Percentiles rank a stretch among this genome's conserved stretches.
Evolutionary conservation across 208 protist species (phyloP).

Genomic region (Trypanosomatidae sp.): DNA sequence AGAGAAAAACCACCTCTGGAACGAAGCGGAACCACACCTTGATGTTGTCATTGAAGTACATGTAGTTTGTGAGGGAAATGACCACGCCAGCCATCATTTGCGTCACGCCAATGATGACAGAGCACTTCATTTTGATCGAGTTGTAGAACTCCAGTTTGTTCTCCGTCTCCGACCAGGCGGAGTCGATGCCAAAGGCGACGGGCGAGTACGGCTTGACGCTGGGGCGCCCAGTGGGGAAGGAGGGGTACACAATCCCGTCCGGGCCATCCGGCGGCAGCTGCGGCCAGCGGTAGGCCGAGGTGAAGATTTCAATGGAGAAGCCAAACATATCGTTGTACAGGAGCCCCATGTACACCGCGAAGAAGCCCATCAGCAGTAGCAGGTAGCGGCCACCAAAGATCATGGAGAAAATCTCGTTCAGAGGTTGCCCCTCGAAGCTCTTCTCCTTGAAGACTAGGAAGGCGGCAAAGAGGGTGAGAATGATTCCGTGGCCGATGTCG

Average conservation of each 20-base stretch:
- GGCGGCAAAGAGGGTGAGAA: slow-evolving; percentile 84
- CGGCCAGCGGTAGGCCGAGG: slow-evolving; percentile 68
- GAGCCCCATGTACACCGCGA: slow-evolving; percentile 96
- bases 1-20: slow-evolving; percentile 96
- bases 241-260: slow-evolving; percentile 40
- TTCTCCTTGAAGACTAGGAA: slow-evolving; percentile 88
- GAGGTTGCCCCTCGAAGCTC: slow-evolving; percentile 77
- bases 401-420: slow-evolving; percentile 92
- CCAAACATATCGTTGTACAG: slow-evolving; percentile 98
- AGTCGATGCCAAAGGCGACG: slow-evolving; percentile 80
- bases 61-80: slow-evolving; percentile 90
- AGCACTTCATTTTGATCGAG: slow-evolving; percentile 99
- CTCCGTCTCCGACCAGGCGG: slow-evolving; percentile 89
- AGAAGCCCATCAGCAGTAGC: slow-evolving; percentile 96
- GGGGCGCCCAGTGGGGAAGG: slow-evolving; percentile 37
- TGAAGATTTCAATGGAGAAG: slow-evolving; percentile 87
- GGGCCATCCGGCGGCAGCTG: slow-evolving; percentile 70
- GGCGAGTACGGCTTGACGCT: slow-evolving; percentile 47
- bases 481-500: slow-evolving; percentile 98
- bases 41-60: slow-evolving; percentile 87
- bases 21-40: slow-evolving; percentile 94
- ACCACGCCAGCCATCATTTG: slow-evolving; percentile 97
- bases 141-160: slow-evolving; percentile 98
- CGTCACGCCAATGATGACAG: slow-evolving; percentile 95
- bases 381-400: slow-evolving; percentile 93